Conservation (phyloP, 169 alveolate genomes). For the Babesia ovata region DNA sequence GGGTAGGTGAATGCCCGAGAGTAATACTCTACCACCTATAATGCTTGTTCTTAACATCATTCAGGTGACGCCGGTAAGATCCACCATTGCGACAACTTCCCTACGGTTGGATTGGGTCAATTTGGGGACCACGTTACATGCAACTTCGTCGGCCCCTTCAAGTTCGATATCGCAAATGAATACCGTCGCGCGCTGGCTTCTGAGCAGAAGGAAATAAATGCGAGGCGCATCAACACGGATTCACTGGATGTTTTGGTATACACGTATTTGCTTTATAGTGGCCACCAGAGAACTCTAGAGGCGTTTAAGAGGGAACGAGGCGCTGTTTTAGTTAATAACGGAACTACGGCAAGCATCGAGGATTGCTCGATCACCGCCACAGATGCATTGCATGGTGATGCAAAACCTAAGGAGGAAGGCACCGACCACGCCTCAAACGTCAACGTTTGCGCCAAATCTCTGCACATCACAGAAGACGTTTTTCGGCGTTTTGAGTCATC, state of each 20-base stretch:
- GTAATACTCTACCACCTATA: no score
- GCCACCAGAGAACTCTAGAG: constrained; percentile 41
- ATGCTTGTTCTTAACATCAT: background rate
- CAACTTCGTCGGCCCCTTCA: constrained; percentile 75
- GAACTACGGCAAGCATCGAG: background rate
- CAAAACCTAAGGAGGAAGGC: background rate
- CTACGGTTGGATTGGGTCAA: constrained; percentile 64
- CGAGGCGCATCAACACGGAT: background rate
- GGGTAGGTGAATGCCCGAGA: constrained; percentile 36
- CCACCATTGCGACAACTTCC: constrained; percentile 58
- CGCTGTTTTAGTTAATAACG: background rate
- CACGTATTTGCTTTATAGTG: constrained; percentile 43
- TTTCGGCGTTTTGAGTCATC: constrained; percentile 26
- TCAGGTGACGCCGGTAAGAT: constrained; percentile 60
- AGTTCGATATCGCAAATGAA: constrained; percentile 50
- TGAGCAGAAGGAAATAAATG: constrained; percentile 43
- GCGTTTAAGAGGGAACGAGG: constrained; percentile 51
- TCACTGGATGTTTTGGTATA: constrained; percentile 21
- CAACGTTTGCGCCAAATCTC: background rate
- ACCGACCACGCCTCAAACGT: background rate
- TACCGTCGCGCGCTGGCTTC: constrained; percentile 23
- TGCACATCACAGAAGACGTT: constrained; percentile 35
- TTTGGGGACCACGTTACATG: constrained; percentile 53
- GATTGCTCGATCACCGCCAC: background rate
- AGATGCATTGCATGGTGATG: background rate